These are phyloP conservation scores for Halenospora varia DNA, from an alignment of 495 filamentous ascomycete genomes.

Conservation along the genomic window DNA sequence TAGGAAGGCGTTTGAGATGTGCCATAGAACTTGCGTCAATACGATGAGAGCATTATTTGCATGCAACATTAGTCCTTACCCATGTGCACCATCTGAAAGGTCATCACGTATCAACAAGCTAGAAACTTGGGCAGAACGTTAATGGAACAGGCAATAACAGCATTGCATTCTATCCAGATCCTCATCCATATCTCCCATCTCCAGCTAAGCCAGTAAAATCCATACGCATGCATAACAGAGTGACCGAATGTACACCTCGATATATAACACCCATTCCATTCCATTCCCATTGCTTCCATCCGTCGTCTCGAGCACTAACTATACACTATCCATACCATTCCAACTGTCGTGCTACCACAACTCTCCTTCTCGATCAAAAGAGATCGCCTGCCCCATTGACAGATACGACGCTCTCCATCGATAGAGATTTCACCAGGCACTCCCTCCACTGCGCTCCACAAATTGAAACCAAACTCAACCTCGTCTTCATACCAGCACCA, in stretches of 20 bases:
- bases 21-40: neutral
- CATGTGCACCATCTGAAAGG: neutral
- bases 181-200: neutral
- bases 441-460: too few relatives aligned
- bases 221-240: too few relatives aligned
- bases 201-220: neutral
- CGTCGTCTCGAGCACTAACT: too few relatives aligned
- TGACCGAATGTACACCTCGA: neutral
- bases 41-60: neutral
- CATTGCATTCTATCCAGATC: neutral
- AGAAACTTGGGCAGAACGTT: neutral
- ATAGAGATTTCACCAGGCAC: too few relatives aligned
- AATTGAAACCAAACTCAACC: too few relatives aligned
- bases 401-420: too few relatives aligned
- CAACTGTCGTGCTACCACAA: too few relatives aligned
- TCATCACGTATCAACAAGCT: neutral
- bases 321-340: too few relatives aligned
- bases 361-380: too few relatives aligned
- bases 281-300: neutral
- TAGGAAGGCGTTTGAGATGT: neutral
- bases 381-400: too few relatives aligned
- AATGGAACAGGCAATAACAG: neutral
- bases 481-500: too few relatives aligned
- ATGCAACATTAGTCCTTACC: neutral
- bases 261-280: neutral